Conservation (phyloP, 805 yeast species). For the Wickerhamomyces ciferrii region DNA sequence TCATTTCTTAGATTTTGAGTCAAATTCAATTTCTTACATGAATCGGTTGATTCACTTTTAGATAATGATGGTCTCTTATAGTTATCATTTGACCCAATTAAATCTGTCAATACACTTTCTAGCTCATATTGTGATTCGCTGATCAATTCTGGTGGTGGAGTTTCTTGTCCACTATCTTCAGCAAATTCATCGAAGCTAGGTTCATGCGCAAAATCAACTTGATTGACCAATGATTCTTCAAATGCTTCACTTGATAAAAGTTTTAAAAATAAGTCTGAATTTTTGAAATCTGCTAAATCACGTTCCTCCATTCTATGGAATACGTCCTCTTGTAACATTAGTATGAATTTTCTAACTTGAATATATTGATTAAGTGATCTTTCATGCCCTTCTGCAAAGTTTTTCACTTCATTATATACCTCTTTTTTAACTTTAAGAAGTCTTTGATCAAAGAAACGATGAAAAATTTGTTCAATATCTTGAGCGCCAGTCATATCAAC, state of each 20-base stretch:
- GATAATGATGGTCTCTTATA: neutral
- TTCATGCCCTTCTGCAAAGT: conserved; percentile 25
- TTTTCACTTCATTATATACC: conserved; percentile 29
- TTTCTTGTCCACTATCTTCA: neutral
- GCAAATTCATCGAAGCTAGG: conserved; percentile 4
- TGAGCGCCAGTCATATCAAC: conserved; percentile 39
- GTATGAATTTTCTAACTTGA: conserved; percentile 53
- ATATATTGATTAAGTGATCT: conserved; percentile 29
- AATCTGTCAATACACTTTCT: neutral
- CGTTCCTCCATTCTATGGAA: conserved; percentile 43
- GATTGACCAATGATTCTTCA: conserved; percentile 20
- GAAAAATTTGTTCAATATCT: conserved; percentile 47
- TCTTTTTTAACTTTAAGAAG: conserved; percentile 24
- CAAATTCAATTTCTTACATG: neutral
- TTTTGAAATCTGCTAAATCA: conserved; percentile 56
- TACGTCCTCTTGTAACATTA: conserved; percentile 51
- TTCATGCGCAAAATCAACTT: conserved; percentile 19
- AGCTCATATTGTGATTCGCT: neutral
- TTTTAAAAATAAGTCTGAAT: conserved; percentile 49
- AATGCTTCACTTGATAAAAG: conserved; percentile 41
- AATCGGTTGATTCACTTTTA: neutral
- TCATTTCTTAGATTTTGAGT: conserved; percentile 12
- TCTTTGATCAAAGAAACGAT: conserved; percentile 32
- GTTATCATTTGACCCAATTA: neutral
- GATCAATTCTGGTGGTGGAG: neutral